Percentiles rank a stretch among this genome's conserved stretches.
phyloP scores from a whole-genome alignment of 257 asterid species.

The Phtheirospermum japonicum region DNA sequence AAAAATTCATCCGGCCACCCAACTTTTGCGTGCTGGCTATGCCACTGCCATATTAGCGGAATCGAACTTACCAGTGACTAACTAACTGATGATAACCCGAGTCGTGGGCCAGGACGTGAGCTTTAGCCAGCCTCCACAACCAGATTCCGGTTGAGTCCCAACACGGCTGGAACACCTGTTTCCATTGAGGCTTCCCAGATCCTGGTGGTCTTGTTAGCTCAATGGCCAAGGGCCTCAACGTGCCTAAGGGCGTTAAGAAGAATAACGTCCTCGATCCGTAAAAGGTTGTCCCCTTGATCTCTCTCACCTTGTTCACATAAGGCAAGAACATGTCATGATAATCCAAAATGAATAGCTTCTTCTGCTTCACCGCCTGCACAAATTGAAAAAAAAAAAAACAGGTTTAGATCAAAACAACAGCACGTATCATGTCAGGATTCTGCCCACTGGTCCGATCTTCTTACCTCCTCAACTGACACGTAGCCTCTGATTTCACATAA shows the following conservation, averaged over 20 bases:
- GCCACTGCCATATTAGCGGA: too few relatives aligned
- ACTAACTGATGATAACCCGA: slow-evolving; percentile 67
- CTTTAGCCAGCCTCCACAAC: slow-evolving; percentile 76
- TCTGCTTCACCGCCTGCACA: slow-evolving; percentile 60
- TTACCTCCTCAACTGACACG: slow-evolving; percentile 58
- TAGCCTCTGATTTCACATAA: slow-evolving; percentile 47
- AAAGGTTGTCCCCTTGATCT: slow-evolving; percentile 48
- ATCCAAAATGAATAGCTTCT: slow-evolving; percentile 64
- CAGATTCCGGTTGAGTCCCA: slow-evolving; percentile 62
- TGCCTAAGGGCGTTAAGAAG: slow-evolving; percentile 43
- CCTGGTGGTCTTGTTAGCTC: slow-evolving; percentile 69
- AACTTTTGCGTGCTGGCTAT: too few relatives aligned
- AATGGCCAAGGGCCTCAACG: slow-evolving; percentile 63
- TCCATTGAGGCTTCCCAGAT: slow-evolving; percentile 64
- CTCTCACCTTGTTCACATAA: slow-evolving; percentile 59
- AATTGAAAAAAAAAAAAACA: not conserved
- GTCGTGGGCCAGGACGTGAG: slow-evolving; percentile 74
- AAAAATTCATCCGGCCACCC: too few relatives aligned
- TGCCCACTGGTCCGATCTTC: slow-evolving; percentile 8
- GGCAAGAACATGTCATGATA: slow-evolving; percentile 74
- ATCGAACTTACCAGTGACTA: slow-evolving; percentile 62
- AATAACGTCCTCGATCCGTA: slow-evolving; percentile 81
- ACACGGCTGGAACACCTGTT: slow-evolving; percentile 36
- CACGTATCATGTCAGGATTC: not conserved
- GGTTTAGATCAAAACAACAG: not conserved